These are phyloP conservation scores for Veloporphyrellus conicus DNA, from an alignment of 1,284 basidiomycete genomes.

Conservation along the genomic window DNA sequence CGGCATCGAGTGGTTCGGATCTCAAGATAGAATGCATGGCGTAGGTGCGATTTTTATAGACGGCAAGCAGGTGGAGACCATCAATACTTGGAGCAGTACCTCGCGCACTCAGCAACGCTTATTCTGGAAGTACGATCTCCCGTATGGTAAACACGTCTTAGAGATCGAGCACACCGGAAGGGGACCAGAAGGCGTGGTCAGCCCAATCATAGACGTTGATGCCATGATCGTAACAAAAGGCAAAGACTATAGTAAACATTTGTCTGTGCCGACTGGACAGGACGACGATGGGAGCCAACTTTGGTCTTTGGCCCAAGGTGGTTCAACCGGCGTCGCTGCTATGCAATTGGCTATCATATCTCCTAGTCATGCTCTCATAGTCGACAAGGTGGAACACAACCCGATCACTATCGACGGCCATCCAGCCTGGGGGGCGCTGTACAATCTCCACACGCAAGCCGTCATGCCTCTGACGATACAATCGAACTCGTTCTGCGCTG, in stretches of 20 bases:
- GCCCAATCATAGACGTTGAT: slow-evolving; percentile 51
- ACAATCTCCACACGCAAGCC: slow-evolving; percentile 60
- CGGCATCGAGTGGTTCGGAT: slow-evolving; percentile 75
- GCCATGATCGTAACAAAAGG: slow-evolving; percentile 62
- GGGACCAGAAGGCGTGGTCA: slow-evolving; percentile 35
- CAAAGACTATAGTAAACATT: slow-evolving; percentile 8
- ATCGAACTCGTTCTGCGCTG: slow-evolving; percentile 87
- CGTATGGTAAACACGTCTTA: slow-evolving; percentile 52
- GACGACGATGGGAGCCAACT: slow-evolving; percentile 13
- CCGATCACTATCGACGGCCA: slow-evolving; percentile 66
- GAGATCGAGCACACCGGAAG: slow-evolving; percentile 57
- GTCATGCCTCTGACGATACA: slow-evolving; percentile 61
- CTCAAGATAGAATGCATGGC: slow-evolving; percentile 51
- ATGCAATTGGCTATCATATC: slow-evolving; percentile 78
- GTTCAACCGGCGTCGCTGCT: slow-evolving; percentile 73
- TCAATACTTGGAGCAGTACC: slow-evolving; percentile 46
- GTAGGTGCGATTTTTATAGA: slow-evolving; percentile 57
- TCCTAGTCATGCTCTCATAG: slow-evolving; percentile 61
- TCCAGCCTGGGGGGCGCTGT: slow-evolving; percentile 76
- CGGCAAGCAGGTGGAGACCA: slow-evolving; percentile 40
- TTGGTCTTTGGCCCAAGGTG: slow-evolving; percentile 56
- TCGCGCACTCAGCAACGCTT: slow-evolving; percentile 56
- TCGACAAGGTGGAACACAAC: slow-evolving; percentile 86
- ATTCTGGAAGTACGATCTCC: slow-evolving; percentile 57
- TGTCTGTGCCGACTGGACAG: background rate